Base-by-base conservation (phyloP, 192 early-diverging fungal genomes). In the Geosiphon pyriformis region DNA sequence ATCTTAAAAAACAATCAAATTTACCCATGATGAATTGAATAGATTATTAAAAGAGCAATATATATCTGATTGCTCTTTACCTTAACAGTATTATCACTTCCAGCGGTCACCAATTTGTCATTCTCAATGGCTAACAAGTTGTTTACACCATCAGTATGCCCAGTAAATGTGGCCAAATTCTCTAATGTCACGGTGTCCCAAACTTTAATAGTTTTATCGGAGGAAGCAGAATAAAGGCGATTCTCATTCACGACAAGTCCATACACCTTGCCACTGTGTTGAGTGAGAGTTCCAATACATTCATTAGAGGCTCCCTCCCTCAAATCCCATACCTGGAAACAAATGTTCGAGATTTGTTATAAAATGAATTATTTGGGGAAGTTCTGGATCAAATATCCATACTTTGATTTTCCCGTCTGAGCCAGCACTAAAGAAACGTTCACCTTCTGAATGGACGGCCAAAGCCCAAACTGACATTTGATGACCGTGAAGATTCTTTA, bases 381-480 rank as follows among this genome's bases (percentile, higher is more conserved):
- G 12, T 31, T 33, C n/a, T n/a, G n/a, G 10, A 30, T 59, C 33
- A 25, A 31, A 33, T 30, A 65, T 33, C 56, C 65, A 72, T 26
- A 85, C 83, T 56, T 85, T 85, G 37, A 85, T 85, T 12, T 72
- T 78, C 1, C 79, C 81, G 61, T 85, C 83, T 6, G 75, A 80
- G 52, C 79, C 73, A 3, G 83, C 83, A 60, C 77, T 80, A 58
- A 80, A 83, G 37, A 82, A 78, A 11, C 80, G 66, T 12, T 73
- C 70, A 1, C 64, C 70, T 0, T 61, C 57, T 3, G 70, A 67
- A 54, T 73, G 70, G 1, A 80, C 76, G 7, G 83, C 81, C 31
- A 85, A 65, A 25, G 81, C 81, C 83, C 83, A 85, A 8, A 85
- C 83, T 31, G 76, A 78, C 60, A 82, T 71, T 12, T 74, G 71